phyloP scores from a whole-genome alignment of 176 grass and related monocot species.

The Avena eriantha region DNA sequence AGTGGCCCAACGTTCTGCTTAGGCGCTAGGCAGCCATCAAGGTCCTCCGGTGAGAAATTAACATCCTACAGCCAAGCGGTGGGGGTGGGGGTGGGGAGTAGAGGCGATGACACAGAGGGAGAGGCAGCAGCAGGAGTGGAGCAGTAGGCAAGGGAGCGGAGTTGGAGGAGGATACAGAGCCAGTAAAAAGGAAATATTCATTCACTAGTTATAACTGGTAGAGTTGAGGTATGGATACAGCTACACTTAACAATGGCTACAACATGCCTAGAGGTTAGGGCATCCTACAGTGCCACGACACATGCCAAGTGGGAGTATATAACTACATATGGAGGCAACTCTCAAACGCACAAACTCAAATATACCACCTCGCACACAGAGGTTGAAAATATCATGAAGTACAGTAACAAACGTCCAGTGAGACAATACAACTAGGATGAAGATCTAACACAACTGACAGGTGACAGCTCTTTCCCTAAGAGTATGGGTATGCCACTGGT shows the following conservation, averaged over 20 bases:
- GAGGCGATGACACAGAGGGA: background rate
- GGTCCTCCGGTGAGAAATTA: background rate
- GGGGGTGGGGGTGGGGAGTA: background rate
- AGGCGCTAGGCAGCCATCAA: background rate
- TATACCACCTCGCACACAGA: background rate
- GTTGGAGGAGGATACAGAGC: background rate
- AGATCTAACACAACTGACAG: background rate
- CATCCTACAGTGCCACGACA: background rate
- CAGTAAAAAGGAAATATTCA: background rate
- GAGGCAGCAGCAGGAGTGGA: background rate
- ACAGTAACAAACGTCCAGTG: background rate
- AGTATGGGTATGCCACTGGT: background rate
- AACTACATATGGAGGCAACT: background rate
- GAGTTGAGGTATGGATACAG: background rate
- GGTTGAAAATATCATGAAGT: conserved; percentile 18
- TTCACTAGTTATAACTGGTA: background rate
- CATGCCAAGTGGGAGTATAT: background rate
- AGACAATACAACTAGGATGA: conserved; percentile 24
- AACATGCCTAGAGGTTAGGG: background rate
- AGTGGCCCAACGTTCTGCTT: background rate
- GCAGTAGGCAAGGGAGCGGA: background rate
- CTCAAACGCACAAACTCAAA: background rate
- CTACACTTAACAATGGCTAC: background rate
- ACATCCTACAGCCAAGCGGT: background rate
- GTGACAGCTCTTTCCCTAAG: background rate